Base-by-base conservation (phyloP, 352 stramenopile genomes). In the Pythium aristosporum region DNA sequence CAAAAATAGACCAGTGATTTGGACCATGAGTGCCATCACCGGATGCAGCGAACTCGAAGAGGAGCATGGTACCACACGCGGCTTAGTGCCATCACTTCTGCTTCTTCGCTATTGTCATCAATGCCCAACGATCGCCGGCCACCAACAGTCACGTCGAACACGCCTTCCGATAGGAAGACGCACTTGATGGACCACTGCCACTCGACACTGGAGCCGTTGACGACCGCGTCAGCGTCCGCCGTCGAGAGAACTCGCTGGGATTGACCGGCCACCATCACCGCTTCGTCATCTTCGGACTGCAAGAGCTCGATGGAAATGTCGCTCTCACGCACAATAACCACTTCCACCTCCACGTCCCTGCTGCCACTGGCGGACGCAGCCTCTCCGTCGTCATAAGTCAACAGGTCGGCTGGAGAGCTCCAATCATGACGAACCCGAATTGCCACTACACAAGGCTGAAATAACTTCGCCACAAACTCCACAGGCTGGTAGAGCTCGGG, bases 101-200 rank as follows among this genome's bases (percentile, higher is more conserved):
- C 41, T 18, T 36, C 32, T 21, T 55, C 47, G 11, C 41, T 47
- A 12, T 51, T 34, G n/a, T 67, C 51, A 36, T 30, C 37, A 15
- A 42, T 13, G 9, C 20, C n/a, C 25, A 44, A 12, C 21, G 37
- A 58, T n/a, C 48, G 47, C 0, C 34, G 34, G 34, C 66, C 78
- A 42, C 68, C 69, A 21, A 82, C 72, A 15, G 67, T 59, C 16
- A 88, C 71, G 20, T 72, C 48, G 60, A 87, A 92, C 20, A 63
- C 61, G 12, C 83, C 83, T 51, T 87, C 73, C 2, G 83, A 85
- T 39, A 92, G 62, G 67, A 92, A 91, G 37, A 89, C 63, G 60
- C 75, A 76, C 49, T 82, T 74, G 28, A 92, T 52, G 12, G 34
- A 20, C 56, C 58, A 68, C 12, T 52, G 32, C 63, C 55, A 64